Conservation (phyloP, 306 rosid genomes). For the Cicer yamashitae region DNA sequence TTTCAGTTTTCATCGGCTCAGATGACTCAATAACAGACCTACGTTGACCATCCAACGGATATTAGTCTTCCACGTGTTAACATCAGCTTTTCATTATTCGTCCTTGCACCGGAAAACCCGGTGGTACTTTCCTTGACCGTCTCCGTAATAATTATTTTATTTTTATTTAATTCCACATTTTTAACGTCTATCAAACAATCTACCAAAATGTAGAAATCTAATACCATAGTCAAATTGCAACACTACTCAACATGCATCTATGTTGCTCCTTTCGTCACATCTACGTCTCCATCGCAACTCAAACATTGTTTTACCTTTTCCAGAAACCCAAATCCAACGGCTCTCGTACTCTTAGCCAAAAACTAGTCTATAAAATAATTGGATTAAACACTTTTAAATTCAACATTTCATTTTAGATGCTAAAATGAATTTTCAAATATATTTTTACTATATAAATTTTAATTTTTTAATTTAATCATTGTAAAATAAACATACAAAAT, state of each 20-base stretch:
- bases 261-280: slow-evolving; percentile 17
- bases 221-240: neutral
- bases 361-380: no score
- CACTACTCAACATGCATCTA: slow-evolving; percentile 48
- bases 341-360: neutral
- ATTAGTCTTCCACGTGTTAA: slow-evolving; percentile 55
- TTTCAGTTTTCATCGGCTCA: slow-evolving; percentile 60
- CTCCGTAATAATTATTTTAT: slow-evolving; percentile 6
- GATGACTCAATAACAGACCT: slow-evolving; percentile 41
- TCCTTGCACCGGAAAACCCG: slow-evolving; percentile 93
- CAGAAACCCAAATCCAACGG: slow-evolving; percentile 28
- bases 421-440: no score
- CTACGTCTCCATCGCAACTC: slow-evolving; percentile 5
- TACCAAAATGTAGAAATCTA: slow-evolving; percentile 33
- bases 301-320: neutral
- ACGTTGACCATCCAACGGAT: slow-evolving; percentile 57
- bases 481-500: no score
- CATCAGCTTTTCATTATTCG: slow-evolving; percentile 71
- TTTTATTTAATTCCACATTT: neutral
- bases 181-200: slow-evolving; percentile 39
- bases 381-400: no score
- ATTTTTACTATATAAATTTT: no score
- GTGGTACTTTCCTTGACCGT: slow-evolving; percentile 67
- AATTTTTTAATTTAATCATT: no score
- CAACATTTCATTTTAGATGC: no score